A percentile compares a stretch with the other conserved stretches of the same genome.
Conservation (phyloP, 192 early-diverging fungal species). For the Backusella liffmaniae region DNA sequence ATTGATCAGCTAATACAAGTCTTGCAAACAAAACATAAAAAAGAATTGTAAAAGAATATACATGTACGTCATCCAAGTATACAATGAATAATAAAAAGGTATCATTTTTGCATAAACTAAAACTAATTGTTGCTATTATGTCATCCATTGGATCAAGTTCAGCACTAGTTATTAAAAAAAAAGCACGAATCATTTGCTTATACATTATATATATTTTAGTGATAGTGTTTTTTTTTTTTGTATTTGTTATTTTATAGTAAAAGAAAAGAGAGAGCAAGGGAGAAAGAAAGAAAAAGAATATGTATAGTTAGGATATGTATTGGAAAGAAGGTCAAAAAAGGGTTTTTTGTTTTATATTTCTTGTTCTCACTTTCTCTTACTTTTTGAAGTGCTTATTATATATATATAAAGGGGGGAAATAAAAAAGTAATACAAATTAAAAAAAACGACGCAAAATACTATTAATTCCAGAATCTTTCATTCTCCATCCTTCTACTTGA, state of each 20-base stretch:
- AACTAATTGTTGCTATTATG: neutral
- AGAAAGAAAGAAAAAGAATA: neutral
- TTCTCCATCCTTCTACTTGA: conserved; percentile 19
- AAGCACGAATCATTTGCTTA: neutral
- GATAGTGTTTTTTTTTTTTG: too few species aligned
- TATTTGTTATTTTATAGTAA: neutral
- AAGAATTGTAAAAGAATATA: neutral
- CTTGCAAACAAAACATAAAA: neutral
- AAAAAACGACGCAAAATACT: conserved; percentile 18
- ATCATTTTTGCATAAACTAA: neutral
- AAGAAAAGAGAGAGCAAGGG: neutral
- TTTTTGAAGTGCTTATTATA: neutral
- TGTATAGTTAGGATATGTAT: neutral
- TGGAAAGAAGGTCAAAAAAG: neutral
- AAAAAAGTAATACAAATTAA: conserved; percentile 5
- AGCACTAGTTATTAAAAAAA: too few species aligned
- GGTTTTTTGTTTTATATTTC: neutral
- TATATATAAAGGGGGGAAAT: neutral
- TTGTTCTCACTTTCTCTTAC: neutral
- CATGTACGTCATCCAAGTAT: too few species aligned
- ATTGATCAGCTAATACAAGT: neutral
- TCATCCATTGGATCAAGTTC: neutral
- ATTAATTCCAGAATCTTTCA: conserved; percentile 18
- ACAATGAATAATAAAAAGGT: too few species aligned
- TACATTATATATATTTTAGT: neutral